Base-by-base conservation (phyloP, 2,329 filamentous ascomycete genomes). In the Botrytis pseudocinerea region DNA sequence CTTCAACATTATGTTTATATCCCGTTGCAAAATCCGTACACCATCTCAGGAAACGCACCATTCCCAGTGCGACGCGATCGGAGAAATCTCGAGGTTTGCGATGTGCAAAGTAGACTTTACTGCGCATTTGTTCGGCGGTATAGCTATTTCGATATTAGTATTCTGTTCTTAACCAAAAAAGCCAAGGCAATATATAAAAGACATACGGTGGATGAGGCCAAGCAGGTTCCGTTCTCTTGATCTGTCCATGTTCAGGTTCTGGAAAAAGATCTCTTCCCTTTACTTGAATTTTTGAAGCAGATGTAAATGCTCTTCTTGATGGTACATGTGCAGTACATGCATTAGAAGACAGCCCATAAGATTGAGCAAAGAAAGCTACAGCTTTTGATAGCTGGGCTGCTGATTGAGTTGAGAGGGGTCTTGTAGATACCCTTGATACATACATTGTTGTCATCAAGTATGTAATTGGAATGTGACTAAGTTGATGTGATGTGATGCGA, bases 21-120 rank as follows among this genome's bases (percentile, higher is more conserved):
- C 94, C 94, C 0, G 95, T 97, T 25, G 87, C 92, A 51, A 91
- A 83, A 81, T 98, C 95, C 83, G 97, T 93, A 16, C 90, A 90
- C 86, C 89, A 95, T 68, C 95, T 88, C 57, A 94, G 87, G 35
- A 94, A 76, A 10, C 93, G 89, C 66, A 98, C 91, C 76, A 93
- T 89, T 73, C 88, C 87, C 80, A 96, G 90, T 3, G 96, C 96
- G 5, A 92, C 83, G 84, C 89, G 90, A 81, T 99, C 96, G 7
- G 94, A 92, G 80, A 89, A 86, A 20, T 89, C 92, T 78, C 89
- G 87, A 2, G 92, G 89, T 77, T 91, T 82, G 38, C 95, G 91
- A 80, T 98, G 95, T 35, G 91, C 93, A 5, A 95, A 89, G 63
- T 86, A 85, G 68, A 98, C 88, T 32, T 83, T 89, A 35, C 82